A percentile compares a stretch with the other conserved stretches of the same genome.
Evolutionary conservation across 306 rosid species (phyloP).

Genomic region (Hippophae rhamnoides): DNA sequence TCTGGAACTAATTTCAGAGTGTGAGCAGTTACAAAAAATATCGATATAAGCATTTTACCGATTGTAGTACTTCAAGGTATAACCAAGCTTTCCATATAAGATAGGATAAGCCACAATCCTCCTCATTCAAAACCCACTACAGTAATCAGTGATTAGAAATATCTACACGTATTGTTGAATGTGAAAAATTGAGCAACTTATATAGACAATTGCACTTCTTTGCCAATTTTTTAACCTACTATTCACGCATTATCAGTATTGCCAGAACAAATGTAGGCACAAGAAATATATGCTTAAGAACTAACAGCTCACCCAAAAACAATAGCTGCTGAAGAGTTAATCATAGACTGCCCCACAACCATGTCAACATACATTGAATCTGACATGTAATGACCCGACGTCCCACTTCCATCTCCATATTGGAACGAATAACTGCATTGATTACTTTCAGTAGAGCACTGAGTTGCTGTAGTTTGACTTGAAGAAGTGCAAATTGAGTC

Average conservation of each 20-base stretch:
- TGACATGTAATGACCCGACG: conserved; percentile 63
- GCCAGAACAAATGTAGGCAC: conserved; percentile 6
- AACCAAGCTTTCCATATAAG: no score
- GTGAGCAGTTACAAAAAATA: no score
- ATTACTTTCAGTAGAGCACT: conserved; percentile 57
- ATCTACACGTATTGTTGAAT: no score
- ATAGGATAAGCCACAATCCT: no score
- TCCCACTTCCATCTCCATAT: conserved; percentile 89
- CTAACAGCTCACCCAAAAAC: conserved; percentile 72
- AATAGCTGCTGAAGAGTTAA: conserved; percentile 57
- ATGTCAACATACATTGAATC: conserved; percentile 65
- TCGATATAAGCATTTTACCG: no score
- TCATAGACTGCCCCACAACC: conserved; percentile 58
- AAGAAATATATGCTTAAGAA: conserved; percentile 10
- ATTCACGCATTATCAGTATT: conserved; percentile 1
- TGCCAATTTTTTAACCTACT: conserved; percentile 6
- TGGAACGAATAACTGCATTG: conserved; percentile 73
- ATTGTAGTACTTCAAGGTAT: no score
- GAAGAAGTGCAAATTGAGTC: conserved; percentile 63
- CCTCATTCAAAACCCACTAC: no score
- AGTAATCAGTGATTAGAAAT: no score
- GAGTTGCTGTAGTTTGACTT: conserved; percentile 44
- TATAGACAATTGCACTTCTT: not conserved
- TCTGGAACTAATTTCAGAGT: no score
- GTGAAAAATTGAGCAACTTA: no score